phyloP scores from a whole-genome alignment of 2,329 filamentous ascomycete genomes.

The Blastomyces emzantsi region DNA sequence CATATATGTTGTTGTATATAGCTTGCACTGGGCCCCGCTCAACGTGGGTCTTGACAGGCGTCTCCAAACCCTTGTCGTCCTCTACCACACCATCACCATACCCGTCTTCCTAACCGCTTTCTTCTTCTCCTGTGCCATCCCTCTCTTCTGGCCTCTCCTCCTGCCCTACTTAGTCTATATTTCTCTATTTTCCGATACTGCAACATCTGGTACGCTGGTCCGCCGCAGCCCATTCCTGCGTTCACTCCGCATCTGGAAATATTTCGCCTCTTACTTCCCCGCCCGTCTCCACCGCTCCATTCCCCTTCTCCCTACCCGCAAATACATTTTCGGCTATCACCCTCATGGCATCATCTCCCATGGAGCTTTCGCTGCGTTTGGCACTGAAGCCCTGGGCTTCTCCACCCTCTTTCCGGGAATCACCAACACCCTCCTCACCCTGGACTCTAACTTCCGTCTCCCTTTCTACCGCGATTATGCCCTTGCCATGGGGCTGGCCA shows the following conservation, averaged over 20 bases:
- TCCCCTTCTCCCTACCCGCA: conserved; percentile 66
- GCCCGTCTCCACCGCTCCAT: conserved; percentile 78
- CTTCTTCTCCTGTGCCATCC: conserved; percentile 85
- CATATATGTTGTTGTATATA: conserved; percentile 19
- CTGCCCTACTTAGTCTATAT: conserved; percentile 75
- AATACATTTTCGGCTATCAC: conserved; percentile 96
- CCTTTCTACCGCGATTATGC: conserved; percentile 92
- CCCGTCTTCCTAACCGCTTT: conserved; percentile 66
- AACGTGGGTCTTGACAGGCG: conserved; percentile 62
- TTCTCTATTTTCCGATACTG: conserved; percentile 62
- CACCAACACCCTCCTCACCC: conserved; percentile 82
- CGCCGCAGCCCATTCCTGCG: conserved; percentile 69
- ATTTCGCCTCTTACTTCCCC: conserved; percentile 90
- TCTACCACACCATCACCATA: conserved; percentile 64
- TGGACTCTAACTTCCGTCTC: conserved; percentile 93
- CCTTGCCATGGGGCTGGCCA: conserved; percentile 76
- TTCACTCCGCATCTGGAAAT: conserved; percentile 66
- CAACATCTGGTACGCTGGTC: conserved; percentile 63
- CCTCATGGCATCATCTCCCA: conserved; percentile 96
- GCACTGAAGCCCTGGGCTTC: conserved; percentile 82
- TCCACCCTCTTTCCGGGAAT: conserved; percentile 84
- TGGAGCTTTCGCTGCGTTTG: conserved; percentile 88
- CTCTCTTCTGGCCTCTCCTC: conserved; percentile 76
- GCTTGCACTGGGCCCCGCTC: conserved; percentile 77
- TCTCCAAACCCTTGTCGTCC: conserved; percentile 67